Evolutionary conservation across 139 green algal species (phyloP).

Genomic region (Tetradesmus obliquus): DNA sequence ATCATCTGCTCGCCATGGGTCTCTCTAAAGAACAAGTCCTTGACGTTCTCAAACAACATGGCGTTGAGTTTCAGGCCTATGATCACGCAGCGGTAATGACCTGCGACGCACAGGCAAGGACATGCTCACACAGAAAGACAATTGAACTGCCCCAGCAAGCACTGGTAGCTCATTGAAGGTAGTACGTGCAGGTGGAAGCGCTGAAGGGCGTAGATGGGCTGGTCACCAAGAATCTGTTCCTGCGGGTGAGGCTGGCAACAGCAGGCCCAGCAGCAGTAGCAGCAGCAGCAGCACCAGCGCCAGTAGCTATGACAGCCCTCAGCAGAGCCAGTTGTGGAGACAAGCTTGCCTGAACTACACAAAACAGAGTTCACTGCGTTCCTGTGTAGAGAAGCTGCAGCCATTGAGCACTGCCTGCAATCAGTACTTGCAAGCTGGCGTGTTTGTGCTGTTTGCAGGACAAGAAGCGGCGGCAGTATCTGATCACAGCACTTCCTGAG

Average conservation of each 20-base stretch:
- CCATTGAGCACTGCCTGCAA: background rate
- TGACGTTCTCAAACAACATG: slow-evolving; percentile 29
- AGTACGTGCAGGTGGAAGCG: background rate
- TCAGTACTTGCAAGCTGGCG: background rate
- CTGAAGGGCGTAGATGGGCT: slow-evolving; percentile 31
- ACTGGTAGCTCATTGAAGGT: background rate
- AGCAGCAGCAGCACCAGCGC: background rate
- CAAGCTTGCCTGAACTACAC: background rate
- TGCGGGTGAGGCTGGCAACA: slow-evolving; percentile 51
- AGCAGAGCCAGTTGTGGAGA: background rate
- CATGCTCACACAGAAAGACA: background rate
- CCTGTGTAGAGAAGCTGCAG: no score
- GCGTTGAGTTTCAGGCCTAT: slow-evolving; percentile 19
- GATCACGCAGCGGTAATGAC: slow-evolving; percentile 43
- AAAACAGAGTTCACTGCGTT: no score
- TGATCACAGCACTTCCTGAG: slow-evolving; percentile 66
- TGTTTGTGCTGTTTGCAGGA: slow-evolving; percentile 60
- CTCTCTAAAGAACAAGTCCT: slow-evolving; percentile 23
- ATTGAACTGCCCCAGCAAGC: background rate
- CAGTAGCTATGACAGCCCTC: background rate
- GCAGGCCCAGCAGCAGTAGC: background rate
- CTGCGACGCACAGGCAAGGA: slow-evolving; percentile 34
- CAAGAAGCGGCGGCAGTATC: slow-evolving; percentile 77
- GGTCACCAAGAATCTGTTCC: slow-evolving; percentile 67
- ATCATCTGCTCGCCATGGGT: background rate